phyloP scores from a whole-genome alignment of 768 basidiomycete species.

The Pholiota molesta region DNA sequence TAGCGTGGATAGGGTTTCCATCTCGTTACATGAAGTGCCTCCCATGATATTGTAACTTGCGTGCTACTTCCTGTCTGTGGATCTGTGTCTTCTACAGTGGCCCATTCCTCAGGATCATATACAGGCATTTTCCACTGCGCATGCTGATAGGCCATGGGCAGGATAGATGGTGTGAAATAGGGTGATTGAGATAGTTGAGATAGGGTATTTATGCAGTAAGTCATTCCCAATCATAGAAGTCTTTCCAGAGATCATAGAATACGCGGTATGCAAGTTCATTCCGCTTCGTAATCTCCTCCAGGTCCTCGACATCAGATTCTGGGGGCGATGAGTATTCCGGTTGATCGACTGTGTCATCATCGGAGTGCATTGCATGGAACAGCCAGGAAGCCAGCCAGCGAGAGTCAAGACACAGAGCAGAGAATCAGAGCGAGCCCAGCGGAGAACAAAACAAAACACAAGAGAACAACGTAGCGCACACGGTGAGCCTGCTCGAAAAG shows the following conservation, averaged over 20 bases:
- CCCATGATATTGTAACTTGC: neutral
- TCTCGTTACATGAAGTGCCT: neutral
- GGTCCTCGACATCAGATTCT: neutral
- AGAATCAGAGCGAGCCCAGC: neutral
- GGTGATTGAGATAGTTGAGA: conserved; percentile 1
- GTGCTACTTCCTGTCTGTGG: neutral
- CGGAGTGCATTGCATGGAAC: no score
- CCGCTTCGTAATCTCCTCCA: neutral
- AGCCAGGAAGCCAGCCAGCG: neutral
- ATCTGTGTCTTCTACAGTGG: conserved; percentile 1
- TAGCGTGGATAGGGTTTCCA: conserved; percentile 34
- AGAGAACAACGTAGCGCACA: neutral
- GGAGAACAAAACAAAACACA: neutral
- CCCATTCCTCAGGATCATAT: conserved; percentile 1
- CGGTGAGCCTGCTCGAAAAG: neutral
- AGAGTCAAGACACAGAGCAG: neutral
- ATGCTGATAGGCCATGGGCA: neutral
- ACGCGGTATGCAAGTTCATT: conserved; percentile 27
- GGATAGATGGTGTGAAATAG: neutral
- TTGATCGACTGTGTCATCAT: no score
- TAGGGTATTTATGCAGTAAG: conserved; percentile 24
- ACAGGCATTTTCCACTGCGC: neutral
- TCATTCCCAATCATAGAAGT: conserved; percentile 51
- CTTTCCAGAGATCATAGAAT: conserved; percentile 43
- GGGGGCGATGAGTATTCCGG: neutral